Evolutionary conservation across 176 grass and related monocot genomes (phyloP), one percentile per base, ranked within the genome.

Genomic region (Cenchrus fungigraminus): DNA sequence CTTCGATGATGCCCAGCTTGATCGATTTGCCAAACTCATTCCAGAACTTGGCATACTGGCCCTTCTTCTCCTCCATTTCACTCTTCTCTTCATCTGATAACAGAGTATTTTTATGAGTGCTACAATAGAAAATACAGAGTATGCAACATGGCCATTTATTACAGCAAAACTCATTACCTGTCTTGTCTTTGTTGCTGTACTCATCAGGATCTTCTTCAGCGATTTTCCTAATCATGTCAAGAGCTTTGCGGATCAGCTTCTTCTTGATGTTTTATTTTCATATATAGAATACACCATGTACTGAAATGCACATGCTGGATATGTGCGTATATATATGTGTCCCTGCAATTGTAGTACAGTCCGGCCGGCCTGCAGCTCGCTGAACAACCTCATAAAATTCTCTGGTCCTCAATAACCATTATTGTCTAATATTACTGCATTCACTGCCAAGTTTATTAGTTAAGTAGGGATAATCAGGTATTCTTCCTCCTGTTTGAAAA

Each of bases 1-100:
- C 96, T 86, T 98, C 96, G 64, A 98, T 98, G 66, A 98, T 98
- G 0, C 93, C 96, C n/a, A 98, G 87, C 89, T 98, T 98, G 32
- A 98, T 75, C 46, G 96, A 98, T 91, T 95, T 98, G 77, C 96
- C 96, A 68, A 98, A 98, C 85, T 98, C 96, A n/a, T 98, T 95
- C 96, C 96, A 98, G 86, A 98, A 98, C 65, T 95, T 95, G 17
- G 77, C 75, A 11, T 95, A 98, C 74, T 95, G 96, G 16, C 96
- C 96, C 88, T 94, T 95, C 34, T 95, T 95, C 89, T 98, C 93
- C 67, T 88, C 88, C 73, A 93, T 74, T 70, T 89, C 93, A 72
- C 60, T 87, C 75, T 94, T 93, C 4, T 98, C 96, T 28, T 89
- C 84, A 82, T 93, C 89, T 98, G 80, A 15, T 75, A 70, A 74